phyloP scores from a whole-genome alignment of 768 basidiomycete genomes.

The Suillus bovinus region DNA sequence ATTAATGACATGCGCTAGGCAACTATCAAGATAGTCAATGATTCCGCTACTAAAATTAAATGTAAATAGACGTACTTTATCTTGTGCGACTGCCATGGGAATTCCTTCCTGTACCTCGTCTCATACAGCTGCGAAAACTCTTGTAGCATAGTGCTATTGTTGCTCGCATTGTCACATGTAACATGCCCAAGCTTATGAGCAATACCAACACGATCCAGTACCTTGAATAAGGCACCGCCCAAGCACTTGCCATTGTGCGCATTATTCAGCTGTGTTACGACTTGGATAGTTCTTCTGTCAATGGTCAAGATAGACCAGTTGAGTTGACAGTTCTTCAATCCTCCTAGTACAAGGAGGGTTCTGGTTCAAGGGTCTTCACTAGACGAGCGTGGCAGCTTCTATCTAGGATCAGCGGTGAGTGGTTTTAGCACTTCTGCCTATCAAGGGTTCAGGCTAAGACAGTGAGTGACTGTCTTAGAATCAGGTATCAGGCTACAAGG shows the following conservation, averaged over 20 bases:
- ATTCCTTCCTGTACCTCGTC: neutral
- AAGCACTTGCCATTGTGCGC: constrained; percentile 33
- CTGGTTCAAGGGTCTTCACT: no score
- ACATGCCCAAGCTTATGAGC: constrained; percentile 32
- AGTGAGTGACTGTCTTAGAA: no score
- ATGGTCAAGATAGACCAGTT: no score
- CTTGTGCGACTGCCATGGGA: neutral
- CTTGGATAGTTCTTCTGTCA: no score
- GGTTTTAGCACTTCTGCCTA: no score
- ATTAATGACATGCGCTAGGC: constrained; percentile 37
- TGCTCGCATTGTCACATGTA: constrained; percentile 39
- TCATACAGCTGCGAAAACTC: constrained; percentile 20
- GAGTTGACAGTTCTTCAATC: no score
- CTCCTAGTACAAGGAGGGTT: no score
- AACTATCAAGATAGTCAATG: constrained; percentile 15
- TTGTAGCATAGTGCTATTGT: constrained; percentile 39
- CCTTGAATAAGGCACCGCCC: constrained; percentile 38
- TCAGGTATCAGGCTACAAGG: no score
- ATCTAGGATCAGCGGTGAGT: no score
- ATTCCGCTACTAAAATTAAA: neutral
- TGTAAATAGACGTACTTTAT: neutral
- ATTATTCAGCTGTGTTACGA: constrained; percentile 39
- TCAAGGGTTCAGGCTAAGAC: no score
- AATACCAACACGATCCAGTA: constrained; percentile 29
- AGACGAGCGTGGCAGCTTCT: no score